These are phyloP conservation scores for Leccinum rimulosum DNA, from an alignment of 768 basidiomycete genomes.

Conservation along the genomic window DNA sequence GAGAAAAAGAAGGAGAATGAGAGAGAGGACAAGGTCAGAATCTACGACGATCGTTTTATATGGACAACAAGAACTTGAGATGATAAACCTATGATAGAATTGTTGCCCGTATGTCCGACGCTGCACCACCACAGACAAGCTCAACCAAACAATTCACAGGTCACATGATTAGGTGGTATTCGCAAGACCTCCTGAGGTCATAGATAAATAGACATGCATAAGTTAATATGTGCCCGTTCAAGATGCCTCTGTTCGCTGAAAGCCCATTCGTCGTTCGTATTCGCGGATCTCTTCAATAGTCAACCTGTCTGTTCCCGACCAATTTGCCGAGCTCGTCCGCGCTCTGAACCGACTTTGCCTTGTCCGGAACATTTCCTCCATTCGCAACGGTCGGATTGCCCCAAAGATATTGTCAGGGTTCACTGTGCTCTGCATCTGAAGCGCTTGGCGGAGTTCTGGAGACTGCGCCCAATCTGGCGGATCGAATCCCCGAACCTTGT, in stretches of 20 bases:
- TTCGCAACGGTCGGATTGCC: constrained; percentile 75
- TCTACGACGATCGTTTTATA: constrained; percentile 35
- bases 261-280: constrained; percentile 92
- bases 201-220: constrained; percentile 4
- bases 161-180: constrained; percentile 14
- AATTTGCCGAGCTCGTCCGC: constrained; percentile 92
- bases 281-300: constrained; percentile 82
- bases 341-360: constrained; percentile 81
- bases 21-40: constrained; percentile 25
- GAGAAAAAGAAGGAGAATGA: constrained; percentile 32
- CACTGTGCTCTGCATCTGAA: constrained; percentile 80
- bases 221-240: constrained; percentile 12
- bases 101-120: constrained; percentile 18
- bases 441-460: constrained; percentile 75
- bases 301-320: constrained; percentile 88
- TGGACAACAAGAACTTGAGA: constrained; percentile 27
- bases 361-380: constrained; percentile 91
- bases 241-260: constrained; percentile 35
- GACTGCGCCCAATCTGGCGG: constrained; percentile 91
- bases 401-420: constrained; percentile 94
- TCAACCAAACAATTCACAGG: constrained; percentile 20
- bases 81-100: constrained; percentile 26
- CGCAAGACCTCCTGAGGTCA: not conserved
- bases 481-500: constrained; percentile 66
- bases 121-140: constrained; percentile 15